Percentiles rank a stretch among this genome's conserved stretches.
phyloP scores from a whole-genome alignment of 2,329 filamentous ascomycete species.

The Xylaria sp. region DNA sequence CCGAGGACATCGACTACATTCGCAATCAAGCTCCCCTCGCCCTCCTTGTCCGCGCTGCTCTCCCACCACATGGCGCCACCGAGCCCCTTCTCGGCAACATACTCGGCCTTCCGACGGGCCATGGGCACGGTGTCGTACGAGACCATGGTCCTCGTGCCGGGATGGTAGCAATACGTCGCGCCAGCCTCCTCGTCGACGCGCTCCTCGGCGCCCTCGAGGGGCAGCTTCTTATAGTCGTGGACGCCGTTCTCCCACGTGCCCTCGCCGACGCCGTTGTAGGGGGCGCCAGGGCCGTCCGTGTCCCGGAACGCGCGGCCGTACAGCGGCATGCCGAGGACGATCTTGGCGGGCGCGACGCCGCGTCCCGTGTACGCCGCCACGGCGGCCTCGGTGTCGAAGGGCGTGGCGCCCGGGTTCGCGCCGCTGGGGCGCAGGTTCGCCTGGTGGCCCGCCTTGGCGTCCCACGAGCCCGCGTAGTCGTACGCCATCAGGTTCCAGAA shows the following conservation, averaged over 20 bases:
- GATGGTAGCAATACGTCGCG: slow-evolving; percentile 83
- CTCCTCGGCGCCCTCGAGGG: slow-evolving; percentile 72
- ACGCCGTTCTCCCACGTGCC: slow-evolving; percentile 88
- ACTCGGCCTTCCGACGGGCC: slow-evolving; percentile 75
- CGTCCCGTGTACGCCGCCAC: slow-evolving; percentile 73
- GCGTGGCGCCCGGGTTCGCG: slow-evolving; percentile 71
- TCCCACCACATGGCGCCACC: slow-evolving; percentile 99
- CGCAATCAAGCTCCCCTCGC: slow-evolving; percentile 73
- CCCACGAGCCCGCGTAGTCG: slow-evolving; percentile 88
- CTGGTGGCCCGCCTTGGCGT: slow-evolving; percentile 75
- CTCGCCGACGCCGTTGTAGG: slow-evolving; percentile 77
- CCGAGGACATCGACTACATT: slow-evolving; percentile 70
- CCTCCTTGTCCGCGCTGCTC: slow-evolving; percentile 78
- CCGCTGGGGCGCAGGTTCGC: slow-evolving; percentile 76
- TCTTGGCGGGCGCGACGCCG: slow-evolving; percentile 73
- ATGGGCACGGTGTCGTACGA: slow-evolving; percentile 80
- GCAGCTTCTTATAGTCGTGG: slow-evolving; percentile 89
- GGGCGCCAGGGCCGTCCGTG: slow-evolving; percentile 77
- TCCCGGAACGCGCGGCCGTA: slow-evolving; percentile 87
- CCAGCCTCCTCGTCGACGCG: slow-evolving; percentile 69
- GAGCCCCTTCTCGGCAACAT: slow-evolving; percentile 71
- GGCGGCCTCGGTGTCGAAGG: slow-evolving; percentile 79
- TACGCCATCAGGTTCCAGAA: slow-evolving; percentile 91
- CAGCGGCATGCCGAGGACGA: slow-evolving; percentile 90
- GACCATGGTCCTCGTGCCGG: slow-evolving; percentile 71